A percentile compares a stretch with the other conserved stretches of the same genome.
Evolutionary conservation across 352 stramenopile genomes (phyloP).

Genomic region (Peronosclerospora sorghi): DNA sequence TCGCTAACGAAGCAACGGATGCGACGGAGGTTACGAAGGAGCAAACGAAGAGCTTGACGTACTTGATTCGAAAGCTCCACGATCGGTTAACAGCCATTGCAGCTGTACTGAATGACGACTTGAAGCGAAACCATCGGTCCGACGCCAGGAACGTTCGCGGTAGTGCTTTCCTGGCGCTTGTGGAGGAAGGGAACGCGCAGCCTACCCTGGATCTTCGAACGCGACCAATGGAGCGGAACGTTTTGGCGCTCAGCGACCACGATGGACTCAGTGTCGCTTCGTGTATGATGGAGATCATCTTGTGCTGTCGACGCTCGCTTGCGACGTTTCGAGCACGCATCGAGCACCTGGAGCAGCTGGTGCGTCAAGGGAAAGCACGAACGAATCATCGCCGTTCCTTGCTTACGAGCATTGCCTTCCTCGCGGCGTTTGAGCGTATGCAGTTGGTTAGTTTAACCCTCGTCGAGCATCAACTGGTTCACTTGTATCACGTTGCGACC

Average conservation of each 20-base stretch:
- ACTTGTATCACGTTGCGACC: slow-evolving; percentile 18
- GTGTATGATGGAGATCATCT: slow-evolving; percentile 50
- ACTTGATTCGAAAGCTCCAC: slow-evolving; percentile 11
- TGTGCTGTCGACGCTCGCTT: slow-evolving; percentile 30
- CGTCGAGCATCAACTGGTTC: slow-evolving; percentile 40
- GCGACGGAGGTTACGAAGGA: neutral
- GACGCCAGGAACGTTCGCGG: neutral
- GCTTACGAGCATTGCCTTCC: slow-evolving; percentile 35
- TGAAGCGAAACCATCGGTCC: slow-evolving; percentile 11
- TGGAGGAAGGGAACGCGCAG: neutral
- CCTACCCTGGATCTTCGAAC: slow-evolving; percentile 1
- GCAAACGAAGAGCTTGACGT: slow-evolving; percentile 18
- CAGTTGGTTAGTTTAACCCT: slow-evolving; percentile 29
- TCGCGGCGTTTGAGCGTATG: slow-evolving; percentile 35
- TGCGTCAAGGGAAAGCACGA: slow-evolving; percentile 27
- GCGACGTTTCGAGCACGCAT: slow-evolving; percentile 25
- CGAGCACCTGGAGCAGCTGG: slow-evolving; percentile 20
- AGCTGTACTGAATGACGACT: slow-evolving; percentile 11
- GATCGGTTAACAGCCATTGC: slow-evolving; percentile 4
- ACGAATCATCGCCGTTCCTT: slow-evolving; percentile 57
- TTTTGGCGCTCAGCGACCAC: slow-evolving; percentile 37
- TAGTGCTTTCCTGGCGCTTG: slow-evolving; percentile 11
- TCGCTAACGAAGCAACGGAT: neutral
- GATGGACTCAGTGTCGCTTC: slow-evolving; percentile 49
- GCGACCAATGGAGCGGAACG: slow-evolving; percentile 6